Evolutionary conservation across 495 filamentous ascomycete genomes (phyloP).

Genomic region (Trichoderma virens): DNA sequence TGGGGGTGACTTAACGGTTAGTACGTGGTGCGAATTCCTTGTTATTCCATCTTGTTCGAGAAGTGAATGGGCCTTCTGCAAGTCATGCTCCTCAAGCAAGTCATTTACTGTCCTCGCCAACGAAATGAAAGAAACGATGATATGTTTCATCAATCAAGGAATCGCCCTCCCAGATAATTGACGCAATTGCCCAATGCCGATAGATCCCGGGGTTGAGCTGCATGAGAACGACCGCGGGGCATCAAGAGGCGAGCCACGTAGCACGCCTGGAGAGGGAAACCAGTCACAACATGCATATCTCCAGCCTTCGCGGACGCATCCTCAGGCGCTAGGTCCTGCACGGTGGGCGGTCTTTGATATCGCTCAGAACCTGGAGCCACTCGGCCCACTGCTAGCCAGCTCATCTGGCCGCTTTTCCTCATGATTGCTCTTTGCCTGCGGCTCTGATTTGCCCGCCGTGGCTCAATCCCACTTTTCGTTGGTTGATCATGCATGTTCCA

Average conservation of each 20-base stretch:
- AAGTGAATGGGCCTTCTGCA: background rate
- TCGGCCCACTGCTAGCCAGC: constrained; percentile 6
- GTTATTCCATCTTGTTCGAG: background rate
- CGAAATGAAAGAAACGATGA: background rate
- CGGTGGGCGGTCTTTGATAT: constrained; percentile 4
- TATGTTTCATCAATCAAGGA: background rate
- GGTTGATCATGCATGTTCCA: constrained; percentile 5
- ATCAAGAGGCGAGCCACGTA: constrained; percentile 13
- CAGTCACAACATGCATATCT: background rate
- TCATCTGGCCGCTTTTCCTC: constrained; percentile 4
- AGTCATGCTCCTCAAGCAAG: background rate
- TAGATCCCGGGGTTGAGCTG: constrained; percentile 1
- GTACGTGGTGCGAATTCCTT: background rate
- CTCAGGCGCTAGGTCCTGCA: background rate
- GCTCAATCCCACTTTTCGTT: constrained; percentile 4
- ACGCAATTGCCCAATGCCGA: background rate
- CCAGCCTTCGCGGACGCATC: constrained; percentile 7
- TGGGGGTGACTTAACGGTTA: background rate
- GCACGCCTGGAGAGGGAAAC: constrained; percentile 1
- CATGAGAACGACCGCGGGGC: constrained; percentile 5
- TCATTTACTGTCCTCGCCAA: background rate
- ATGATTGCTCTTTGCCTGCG: background rate
- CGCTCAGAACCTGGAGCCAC: constrained; percentile 7
- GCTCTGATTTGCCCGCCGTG: background rate
- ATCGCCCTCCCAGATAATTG: background rate